Base-by-base conservation (phyloP, 768 basidiomycete genomes). In the Macrolepiota fuliginosa region DNA sequence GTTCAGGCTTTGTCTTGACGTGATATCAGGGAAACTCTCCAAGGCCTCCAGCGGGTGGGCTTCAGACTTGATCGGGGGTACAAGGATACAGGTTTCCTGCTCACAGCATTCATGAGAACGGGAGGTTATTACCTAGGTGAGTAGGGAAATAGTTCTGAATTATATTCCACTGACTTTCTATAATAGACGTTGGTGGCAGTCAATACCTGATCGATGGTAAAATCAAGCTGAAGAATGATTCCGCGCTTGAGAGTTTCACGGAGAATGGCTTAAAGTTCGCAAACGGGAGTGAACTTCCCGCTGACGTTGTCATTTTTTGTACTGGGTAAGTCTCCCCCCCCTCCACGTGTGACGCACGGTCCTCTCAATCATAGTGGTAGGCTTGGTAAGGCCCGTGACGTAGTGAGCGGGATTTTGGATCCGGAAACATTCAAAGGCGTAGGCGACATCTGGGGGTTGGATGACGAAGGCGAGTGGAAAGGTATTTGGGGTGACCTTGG, bases 181-280 rank as follows among this genome's bases (percentile, higher is more conserved):
- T 32, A 1, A 17, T 51, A 87, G 85, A 87, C 65, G 81, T 81
- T 54, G 88, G 87, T 61, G 84, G 80, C 2, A 81, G 81, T 61
- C 80, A 85, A 68, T 73, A 83, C 63, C 83, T 90, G 63, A 78
- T 82, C 29, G 84, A 88, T 63, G 84, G 86, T 13, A 85, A 87
- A 69, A 88, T 90, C 74, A 88, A 89, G 69, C 72, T 90, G 63
- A 90, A 90, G 74, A 85, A 80, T 70, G 86, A 84, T 61, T 74
- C 76, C 52, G 71, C 71, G 37, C 80, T 88, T 58, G 68, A 76
- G 25, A 68, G 68, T 29, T 82, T 83, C 69, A 81, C 77, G 0
- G 67, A 74, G 63, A 73, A 66, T 1, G 79, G 80, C 6, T 67
- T 86, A 6, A 71, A 73, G 55, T 86, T 86, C 63, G 77, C 78